phyloP scores from a whole-genome alignment of 1,139 yeast genomes.

The Lizanozyma gosingica region DNA sequence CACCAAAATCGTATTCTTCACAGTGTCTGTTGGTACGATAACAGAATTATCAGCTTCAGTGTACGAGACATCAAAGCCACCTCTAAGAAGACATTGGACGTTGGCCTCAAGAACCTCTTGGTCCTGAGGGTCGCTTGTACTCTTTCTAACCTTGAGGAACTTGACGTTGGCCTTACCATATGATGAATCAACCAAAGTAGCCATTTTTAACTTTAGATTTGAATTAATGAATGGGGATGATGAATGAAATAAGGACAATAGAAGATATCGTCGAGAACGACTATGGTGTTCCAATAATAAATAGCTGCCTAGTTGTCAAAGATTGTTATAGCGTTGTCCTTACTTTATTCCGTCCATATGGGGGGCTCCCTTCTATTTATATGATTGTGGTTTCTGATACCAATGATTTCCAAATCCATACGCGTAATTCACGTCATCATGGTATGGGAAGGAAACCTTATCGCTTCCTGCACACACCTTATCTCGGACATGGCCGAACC shows the following conservation, averaged over 20 bases:
- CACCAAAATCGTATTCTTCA: constrained; percentile 76
- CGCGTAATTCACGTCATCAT: neutral
- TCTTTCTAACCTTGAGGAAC: constrained; percentile 77
- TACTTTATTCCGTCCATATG: too few relatives aligned
- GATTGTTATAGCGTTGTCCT: too few relatives aligned
- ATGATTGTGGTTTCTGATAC: neutral
- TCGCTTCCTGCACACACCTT: neutral
- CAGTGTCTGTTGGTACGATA: constrained; percentile 93
- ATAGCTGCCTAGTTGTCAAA: too few relatives aligned
- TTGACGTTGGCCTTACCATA: constrained; percentile 92
- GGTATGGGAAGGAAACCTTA: too few relatives aligned
- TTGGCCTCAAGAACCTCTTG: constrained; percentile 85
- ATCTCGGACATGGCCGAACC: neutral
- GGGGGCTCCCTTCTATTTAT: neutral
- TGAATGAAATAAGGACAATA: too few relatives aligned
- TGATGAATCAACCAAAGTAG: constrained; percentile 35
- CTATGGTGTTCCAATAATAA: too few relatives aligned
- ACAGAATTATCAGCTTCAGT: constrained; percentile 80
- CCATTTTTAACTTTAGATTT: neutral
- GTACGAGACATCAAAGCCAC: constrained; percentile 70
- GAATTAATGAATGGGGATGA: too few relatives aligned
- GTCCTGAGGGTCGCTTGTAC: constrained; percentile 54
- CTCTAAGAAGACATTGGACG: constrained; percentile 64
- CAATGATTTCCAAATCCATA: neutral
- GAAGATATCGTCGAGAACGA: too few relatives aligned